Base-by-base conservation (phyloP, 352 stramenopile species). In the Aphanomyces astaci region DNA sequence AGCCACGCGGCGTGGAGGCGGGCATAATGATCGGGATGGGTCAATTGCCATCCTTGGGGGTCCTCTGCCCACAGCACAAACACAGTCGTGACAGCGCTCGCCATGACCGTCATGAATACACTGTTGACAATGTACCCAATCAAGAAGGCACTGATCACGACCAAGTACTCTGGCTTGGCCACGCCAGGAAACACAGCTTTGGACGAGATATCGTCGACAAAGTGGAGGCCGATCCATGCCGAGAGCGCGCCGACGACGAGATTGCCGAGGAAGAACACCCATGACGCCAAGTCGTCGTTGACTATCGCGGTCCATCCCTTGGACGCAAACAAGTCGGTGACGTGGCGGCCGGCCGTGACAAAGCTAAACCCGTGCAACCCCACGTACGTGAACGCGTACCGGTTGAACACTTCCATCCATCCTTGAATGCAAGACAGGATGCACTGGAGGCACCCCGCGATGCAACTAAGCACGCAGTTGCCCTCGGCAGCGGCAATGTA, bases 341-440 rank as follows among this genome's bases (percentile, higher is more conserved):
- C 86, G 70, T 86, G 76, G 15, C 74, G 76, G 62, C 88, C 90
- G 19, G 84, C 81, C 0, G 78, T 87, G 32, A 93, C 71, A 71
- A 95, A 96, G 56, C 75, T 86, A 72, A 93, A 95, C 53, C 84
- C 86, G 64, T 96, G 95, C 71, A 82, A 83, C 7, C 87, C 88
- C 13, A 96, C 83, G 76, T 95, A 96, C 59, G 82, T 73, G 76
- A 84, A 96, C 11, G 88, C 95, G 52, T 88, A 95, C 48, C 83
- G 80, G 77, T 97, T 97, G 74, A 96, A 95, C 66, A 88, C 94
- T 76, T 96, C 84, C 63, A 96, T 81, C 72, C 80, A 84, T 52
- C 77, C 80, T 76, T 96, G 79, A 53, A 97, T 80, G 70, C 80
- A 92, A 55, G 76, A 74, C 19, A 97, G 76, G 40, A 96, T 76